phyloP scores from a whole-genome alignment of 441 rosid genomes.

The Eugenia klotzschiana region DNA sequence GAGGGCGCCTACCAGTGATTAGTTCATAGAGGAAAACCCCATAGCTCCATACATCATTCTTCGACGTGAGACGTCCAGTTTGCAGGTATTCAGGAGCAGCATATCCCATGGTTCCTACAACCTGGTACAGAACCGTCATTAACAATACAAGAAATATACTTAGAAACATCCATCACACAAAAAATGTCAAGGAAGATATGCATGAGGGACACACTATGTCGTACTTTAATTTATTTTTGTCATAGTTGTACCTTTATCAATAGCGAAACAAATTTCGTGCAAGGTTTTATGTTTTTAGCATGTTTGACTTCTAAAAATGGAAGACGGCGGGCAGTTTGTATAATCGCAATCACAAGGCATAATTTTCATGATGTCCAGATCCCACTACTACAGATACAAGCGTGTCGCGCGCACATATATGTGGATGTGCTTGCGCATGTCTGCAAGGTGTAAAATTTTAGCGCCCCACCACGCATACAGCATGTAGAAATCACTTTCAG shows the following conservation, averaged over 20 bases:
- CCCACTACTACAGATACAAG: background rate
- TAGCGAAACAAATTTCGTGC: background rate
- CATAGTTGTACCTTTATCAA: background rate
- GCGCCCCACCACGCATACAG: background rate
- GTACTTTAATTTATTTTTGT: background rate
- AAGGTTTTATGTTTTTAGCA: background rate
- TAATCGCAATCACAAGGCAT: background rate
- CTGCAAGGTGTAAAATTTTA: background rate
- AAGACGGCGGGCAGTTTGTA: background rate
- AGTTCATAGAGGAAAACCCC: constrained; percentile 90
- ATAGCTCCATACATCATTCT: constrained; percentile 88
- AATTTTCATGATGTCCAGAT: background rate
- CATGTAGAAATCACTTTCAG: background rate
- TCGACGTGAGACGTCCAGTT: constrained; percentile 75
- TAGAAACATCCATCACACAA: background rate
- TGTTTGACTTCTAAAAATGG: background rate
- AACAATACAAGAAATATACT: background rate
- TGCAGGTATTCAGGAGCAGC: constrained; percentile 89
- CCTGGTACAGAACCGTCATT: constrained; percentile 24
- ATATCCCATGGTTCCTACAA: constrained; percentile 91
- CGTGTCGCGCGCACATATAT: background rate
- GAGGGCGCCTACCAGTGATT: constrained; percentile 73
- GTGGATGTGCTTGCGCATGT: background rate
- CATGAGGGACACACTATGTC: background rate
- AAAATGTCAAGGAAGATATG: background rate